Evolutionary conservation across 768 basidiomycete genomes (phyloP).

Genomic region (Boletus reticulatus): DNA sequence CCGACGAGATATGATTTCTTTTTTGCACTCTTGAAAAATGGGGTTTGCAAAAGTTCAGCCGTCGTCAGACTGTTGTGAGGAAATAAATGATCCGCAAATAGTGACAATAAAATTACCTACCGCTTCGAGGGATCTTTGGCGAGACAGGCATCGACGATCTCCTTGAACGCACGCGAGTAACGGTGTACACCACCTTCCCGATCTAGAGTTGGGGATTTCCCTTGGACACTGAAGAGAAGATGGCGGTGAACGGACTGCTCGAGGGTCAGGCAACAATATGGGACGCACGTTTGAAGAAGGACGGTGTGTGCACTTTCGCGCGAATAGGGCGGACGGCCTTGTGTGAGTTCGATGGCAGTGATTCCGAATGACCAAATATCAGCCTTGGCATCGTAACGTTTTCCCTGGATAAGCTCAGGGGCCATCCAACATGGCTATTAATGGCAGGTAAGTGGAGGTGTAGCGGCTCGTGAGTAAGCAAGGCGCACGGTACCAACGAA

Average conservation of each 20-base stretch:
- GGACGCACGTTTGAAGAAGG: constrained; percentile 67
- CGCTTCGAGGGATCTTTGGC: constrained; percentile 80
- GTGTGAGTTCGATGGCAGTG: constrained; percentile 86
- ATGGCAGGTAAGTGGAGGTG: constrained; percentile 1
- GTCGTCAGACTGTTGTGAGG: constrained; percentile 64
- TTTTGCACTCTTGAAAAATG: constrained; percentile 79
- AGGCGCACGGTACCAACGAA: constrained; percentile 85
- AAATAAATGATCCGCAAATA: neutral
- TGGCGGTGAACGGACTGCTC: neutral
- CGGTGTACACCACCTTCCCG: constrained; percentile 67
- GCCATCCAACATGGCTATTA: constrained; percentile 93
- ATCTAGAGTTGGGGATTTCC: constrained; percentile 75
- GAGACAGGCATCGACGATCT: constrained; percentile 80
- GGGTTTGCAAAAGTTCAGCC: constrained; percentile 67
- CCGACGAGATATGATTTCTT: constrained; percentile 77
- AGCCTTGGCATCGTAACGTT: constrained; percentile 79
- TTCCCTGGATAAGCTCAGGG: constrained; percentile 86
- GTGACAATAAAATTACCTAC: constrained; percentile 34
- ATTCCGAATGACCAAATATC: constrained; percentile 98
- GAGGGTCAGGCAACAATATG: neutral
- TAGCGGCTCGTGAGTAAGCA: neutral
- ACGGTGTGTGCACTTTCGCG: constrained; percentile 72
- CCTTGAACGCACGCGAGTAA: constrained; percentile 81
- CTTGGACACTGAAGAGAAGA: constrained; percentile 53
- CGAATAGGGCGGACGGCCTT: constrained; percentile 84